Conservation (phyloP, 768 basidiomycete genomes). For the Suillus bovinus region DNA sequence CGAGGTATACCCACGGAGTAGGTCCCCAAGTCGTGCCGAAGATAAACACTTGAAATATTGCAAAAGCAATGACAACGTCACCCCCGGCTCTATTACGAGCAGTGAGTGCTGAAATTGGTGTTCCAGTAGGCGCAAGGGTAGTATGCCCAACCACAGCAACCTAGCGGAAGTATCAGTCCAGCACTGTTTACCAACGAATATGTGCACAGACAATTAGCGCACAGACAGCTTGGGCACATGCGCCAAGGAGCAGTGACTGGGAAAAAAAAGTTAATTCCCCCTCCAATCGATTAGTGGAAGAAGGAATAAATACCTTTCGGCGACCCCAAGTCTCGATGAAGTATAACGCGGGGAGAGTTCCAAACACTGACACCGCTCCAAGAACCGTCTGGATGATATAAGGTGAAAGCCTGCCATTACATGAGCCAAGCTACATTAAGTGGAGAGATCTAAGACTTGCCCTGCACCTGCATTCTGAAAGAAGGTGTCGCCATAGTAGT, state of each 20-base stretch:
- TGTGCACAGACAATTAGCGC: slow-evolving; percentile 52
- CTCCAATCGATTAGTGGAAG: neutral
- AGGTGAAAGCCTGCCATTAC: slow-evolving; percentile 48
- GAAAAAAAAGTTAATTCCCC: neutral
- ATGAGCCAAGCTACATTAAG: neutral
- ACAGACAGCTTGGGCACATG: slow-evolving; percentile 59
- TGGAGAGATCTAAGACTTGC: slow-evolving; percentile 33
- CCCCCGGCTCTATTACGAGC: slow-evolving; percentile 60
- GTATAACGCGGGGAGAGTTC: slow-evolving; percentile 66
- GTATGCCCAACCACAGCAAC: slow-evolving; percentile 75
- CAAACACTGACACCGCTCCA: slow-evolving; percentile 72
- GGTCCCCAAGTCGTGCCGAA: slow-evolving; percentile 80
- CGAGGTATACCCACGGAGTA: slow-evolving; percentile 74
- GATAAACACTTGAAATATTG: slow-evolving; percentile 72
- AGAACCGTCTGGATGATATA: slow-evolving; percentile 77
- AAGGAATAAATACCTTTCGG: slow-evolving; percentile 50
- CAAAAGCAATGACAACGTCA: slow-evolving; percentile 70
- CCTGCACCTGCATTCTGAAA: slow-evolving; percentile 72
- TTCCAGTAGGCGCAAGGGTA: slow-evolving; percentile 55
- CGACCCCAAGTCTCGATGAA: slow-evolving; percentile 79
- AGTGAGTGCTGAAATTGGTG: slow-evolving; percentile 48
- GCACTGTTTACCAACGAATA: neutral
- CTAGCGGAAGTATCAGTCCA: slow-evolving; percentile 28
- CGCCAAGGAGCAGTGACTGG: slow-evolving; percentile 66
- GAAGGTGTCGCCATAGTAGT: slow-evolving; percentile 81